Base-by-base conservation (phyloP, 345 rosid species). In the Viola odorata region DNA sequence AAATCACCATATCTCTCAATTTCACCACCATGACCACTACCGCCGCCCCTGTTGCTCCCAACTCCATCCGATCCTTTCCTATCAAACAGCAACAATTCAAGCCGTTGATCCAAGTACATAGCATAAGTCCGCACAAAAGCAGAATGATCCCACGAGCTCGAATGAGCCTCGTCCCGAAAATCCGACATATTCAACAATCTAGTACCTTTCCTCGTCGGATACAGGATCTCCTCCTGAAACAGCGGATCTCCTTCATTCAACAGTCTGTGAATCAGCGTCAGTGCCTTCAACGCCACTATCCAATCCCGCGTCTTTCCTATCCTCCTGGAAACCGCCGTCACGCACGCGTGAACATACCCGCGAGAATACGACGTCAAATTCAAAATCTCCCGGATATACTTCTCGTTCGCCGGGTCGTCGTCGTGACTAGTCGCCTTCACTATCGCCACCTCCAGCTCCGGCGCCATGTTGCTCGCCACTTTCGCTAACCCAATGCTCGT, bases 361-460 rank as follows among this genome's bases (percentile, higher is more conserved):
- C 91, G 72, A 0, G 97, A 85, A 47, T 65, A 82, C 0, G 95
- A 82, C 0, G 87, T 82, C 39, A 84, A 55, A 58, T 49, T 86
- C 3, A 90, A 53, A 67, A 94, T 94, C 78, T 85, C 85, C 3
- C 87, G 73, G 3, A 86, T 37, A 49, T 94, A 85, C 66, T 90
- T 94, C 78, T 94, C 97, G 49, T 80, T 83, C 0, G 99, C 81
- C 0, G 91, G 99, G 12, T 88, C 97, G 11, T 88, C 92, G 63
- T 90, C 95, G 60, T 94, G 99, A 75, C 86, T 88, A 3, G 97
- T 94, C 41, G 92, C 97, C 67, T 94, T 94, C 45, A 94, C 99
- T 42, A 94, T 78, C 48, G 86, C 82, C 13, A 94, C 99, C 64
- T 94, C 97, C 3, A 94, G 95, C 68, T 94, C 97, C 50, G 99